Evolutionary conservation across 2,329 filamentous ascomycete genomes (phyloP).

Genomic region (Cordyceps farinosa): DNA sequence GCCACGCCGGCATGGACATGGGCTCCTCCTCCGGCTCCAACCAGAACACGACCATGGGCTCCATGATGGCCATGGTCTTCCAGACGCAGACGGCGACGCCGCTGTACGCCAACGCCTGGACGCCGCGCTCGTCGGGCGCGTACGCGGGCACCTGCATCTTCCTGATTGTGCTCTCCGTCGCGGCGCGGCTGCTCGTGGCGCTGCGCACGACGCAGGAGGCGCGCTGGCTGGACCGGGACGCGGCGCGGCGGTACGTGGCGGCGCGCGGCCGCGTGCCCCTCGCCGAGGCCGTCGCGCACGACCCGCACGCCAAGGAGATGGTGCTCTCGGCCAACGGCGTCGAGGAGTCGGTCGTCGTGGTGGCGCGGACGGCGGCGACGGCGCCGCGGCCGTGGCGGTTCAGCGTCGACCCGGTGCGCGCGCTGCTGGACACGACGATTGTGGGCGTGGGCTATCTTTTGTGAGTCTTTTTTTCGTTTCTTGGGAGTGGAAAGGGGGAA

Average conservation of each 20-base stretch:
- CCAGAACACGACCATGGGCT: not conserved
- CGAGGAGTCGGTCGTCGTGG: constrained; percentile 75
- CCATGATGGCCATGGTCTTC: constrained; percentile 52
- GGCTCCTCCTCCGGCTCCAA: not conserved
- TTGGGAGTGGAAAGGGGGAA: not conserved
- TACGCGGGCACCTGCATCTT: constrained; percentile 94
- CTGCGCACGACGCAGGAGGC: constrained; percentile 61
- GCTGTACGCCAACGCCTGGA: constrained; percentile 65
- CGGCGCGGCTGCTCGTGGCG: constrained; percentile 69
- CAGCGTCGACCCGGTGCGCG: constrained; percentile 72
- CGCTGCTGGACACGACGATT: constrained; percentile 65
- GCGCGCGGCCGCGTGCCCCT: constrained; percentile 62
- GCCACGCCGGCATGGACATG: constrained; percentile 18
- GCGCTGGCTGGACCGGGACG: constrained; percentile 66
- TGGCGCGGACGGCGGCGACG: constrained; percentile 52
- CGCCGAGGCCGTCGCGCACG: constrained; percentile 55
- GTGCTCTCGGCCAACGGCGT: constrained; percentile 71
- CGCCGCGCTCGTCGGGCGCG: constrained; percentile 62
- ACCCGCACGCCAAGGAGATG: constrained; percentile 61
- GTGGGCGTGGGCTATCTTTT: constrained; percentile 80
- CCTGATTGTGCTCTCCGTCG: constrained; percentile 69
- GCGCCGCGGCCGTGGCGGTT: constrained; percentile 71
- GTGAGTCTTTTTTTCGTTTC: constrained; percentile 51
- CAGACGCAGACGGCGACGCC: constrained; percentile 49
- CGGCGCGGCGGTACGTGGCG: constrained; percentile 72